These are phyloP conservation scores for Thielaviopsis musarum DNA, from an alignment of 2,329 filamentous ascomycete species.

Conservation along the genomic window DNA sequence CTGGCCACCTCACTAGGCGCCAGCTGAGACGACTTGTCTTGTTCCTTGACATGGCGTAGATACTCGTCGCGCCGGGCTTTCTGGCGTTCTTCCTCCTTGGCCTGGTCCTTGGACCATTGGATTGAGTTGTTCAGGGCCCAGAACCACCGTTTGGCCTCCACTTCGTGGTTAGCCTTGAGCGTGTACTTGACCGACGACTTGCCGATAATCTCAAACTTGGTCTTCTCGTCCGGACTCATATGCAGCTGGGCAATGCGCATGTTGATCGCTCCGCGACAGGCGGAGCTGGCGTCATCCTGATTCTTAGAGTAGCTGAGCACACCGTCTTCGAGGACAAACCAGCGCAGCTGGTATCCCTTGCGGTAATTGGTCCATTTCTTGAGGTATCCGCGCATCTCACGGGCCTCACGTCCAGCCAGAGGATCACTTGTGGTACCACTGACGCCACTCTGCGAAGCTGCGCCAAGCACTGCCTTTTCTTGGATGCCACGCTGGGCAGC, in stretches of 20 bases:
- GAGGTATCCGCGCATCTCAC: slow-evolving; percentile 96
- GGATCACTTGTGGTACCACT: slow-evolving; percentile 39
- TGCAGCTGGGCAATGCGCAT: slow-evolving; percentile 91
- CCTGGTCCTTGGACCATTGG: slow-evolving; percentile 95
- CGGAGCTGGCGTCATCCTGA: slow-evolving; percentile 90
- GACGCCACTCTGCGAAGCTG: slow-evolving; percentile 37
- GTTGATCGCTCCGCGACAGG: slow-evolving; percentile 93
- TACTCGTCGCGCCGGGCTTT: slow-evolving; percentile 58
- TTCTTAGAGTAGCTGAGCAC: slow-evolving; percentile 98
- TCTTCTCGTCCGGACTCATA: slow-evolving; percentile 96
- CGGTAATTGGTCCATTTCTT: slow-evolving; percentile 99
- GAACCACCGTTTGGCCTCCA: slow-evolving; percentile 97
- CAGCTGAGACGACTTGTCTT: slow-evolving; percentile 34
- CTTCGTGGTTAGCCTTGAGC: slow-evolving; percentile 91
- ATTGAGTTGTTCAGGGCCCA: slow-evolving; percentile 99
- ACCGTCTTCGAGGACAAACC: slow-evolving; percentile 96
- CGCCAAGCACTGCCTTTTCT: slow-evolving; percentile 84
- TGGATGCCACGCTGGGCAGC: slow-evolving; percentile 91
- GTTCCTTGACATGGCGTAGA: slow-evolving; percentile 65
- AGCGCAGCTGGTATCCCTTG: slow-evolving; percentile 86
- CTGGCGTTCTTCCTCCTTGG: slow-evolving; percentile 71
- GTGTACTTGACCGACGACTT: slow-evolving; percentile 99
- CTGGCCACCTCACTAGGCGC: slow-evolving; percentile 31
- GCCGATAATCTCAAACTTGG: slow-evolving; percentile 91
- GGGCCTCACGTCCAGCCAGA: slow-evolving; percentile 63